Conservation (phyloP, 148 eudicot genomes). For the Cornus suecica region DNA sequence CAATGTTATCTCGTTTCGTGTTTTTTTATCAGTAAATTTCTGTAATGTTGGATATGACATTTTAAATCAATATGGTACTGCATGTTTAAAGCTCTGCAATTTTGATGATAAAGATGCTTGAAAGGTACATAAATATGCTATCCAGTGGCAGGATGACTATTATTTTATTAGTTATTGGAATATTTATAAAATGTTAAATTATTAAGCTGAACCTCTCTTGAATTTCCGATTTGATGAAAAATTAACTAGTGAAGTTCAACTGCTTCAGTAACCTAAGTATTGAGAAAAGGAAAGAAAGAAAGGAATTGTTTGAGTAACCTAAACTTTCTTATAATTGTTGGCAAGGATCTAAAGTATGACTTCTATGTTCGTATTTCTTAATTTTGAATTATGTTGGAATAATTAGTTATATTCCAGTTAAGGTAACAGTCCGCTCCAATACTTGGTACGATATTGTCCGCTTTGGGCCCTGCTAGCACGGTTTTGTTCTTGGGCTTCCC, state of each 20-base stretch:
- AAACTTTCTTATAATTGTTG: neutral
- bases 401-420: no score
- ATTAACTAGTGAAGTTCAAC: neutral
- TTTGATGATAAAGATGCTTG: neutral
- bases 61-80: neutral
- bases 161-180: neutral
- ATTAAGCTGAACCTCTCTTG: neutral
- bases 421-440: no score
- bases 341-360: no score
- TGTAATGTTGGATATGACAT: neutral
- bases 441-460: no score
- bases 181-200: no score
- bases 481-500: no score
- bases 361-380: neutral
- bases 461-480: no score
- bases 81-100: slow-evolving; percentile 3
- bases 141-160: neutral
- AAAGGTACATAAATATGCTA: neutral
- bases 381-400: neutral
- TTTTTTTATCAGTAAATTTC: neutral
- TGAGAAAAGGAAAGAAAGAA: no score
- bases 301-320: neutral
- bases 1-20: neutral
- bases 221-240: neutral
- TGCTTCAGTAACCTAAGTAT: neutral